phyloP scores from a whole-genome alignment of 2,329 filamentous ascomycete genomes.

The Albifimbria verrucaria region DNA sequence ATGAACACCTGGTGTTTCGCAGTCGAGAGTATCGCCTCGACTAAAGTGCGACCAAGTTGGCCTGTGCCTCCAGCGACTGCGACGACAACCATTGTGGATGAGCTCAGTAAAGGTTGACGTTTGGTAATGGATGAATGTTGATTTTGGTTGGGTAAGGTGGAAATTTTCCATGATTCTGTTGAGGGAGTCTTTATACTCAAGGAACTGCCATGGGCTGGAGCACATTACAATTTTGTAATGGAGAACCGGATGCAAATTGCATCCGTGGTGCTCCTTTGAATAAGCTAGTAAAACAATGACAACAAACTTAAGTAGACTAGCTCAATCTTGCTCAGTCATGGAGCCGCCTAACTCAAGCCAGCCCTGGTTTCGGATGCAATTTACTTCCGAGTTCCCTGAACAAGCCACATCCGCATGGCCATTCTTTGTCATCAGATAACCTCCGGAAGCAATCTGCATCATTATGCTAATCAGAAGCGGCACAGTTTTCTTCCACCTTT shows the following conservation, averaged over 20 bases:
- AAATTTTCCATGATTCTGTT: not conserved
- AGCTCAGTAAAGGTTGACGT: too few species aligned
- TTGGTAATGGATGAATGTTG: not conserved
- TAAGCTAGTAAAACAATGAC: too few species aligned
- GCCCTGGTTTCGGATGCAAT: not conserved
- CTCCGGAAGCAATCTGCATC: too few species aligned
- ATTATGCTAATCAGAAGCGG: too few species aligned
- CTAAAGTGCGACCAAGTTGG: conserved; percentile 40
- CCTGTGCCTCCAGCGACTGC: conserved; percentile 46
- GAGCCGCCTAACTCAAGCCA: not conserved
- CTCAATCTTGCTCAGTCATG: too few species aligned
- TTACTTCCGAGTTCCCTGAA: not conserved
- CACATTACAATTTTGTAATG: too few species aligned
- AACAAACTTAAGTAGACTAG: too few species aligned
- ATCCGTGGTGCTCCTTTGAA: too few species aligned
- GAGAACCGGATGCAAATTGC: not conserved
- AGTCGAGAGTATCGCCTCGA: conserved; percentile 35
- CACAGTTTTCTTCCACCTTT: too few species aligned
- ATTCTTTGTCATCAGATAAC: too few species aligned
- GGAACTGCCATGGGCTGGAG: too few species aligned
- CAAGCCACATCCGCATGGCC: not conserved
- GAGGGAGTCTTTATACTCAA: too few species aligned
- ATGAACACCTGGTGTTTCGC: conserved; percentile 36
- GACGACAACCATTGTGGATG: conserved; percentile 31
- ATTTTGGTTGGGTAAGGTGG: not conserved